Conservation (phyloP, 148 eudicot genomes). For the Fagopyrum esculentum region DNA sequence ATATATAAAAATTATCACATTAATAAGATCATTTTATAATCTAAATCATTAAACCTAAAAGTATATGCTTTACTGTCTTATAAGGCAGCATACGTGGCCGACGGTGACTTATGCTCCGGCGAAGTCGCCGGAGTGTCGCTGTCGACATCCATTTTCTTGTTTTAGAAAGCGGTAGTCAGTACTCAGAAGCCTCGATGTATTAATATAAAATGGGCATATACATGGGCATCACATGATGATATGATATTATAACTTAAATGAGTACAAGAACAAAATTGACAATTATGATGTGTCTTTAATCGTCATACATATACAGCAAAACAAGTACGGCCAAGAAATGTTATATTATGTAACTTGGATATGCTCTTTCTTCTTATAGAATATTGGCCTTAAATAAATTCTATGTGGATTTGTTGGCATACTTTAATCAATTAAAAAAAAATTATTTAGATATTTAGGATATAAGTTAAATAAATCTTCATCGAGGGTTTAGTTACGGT, state of each 20-base stretch:
- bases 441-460: too few relatives aligned
- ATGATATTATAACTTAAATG: neutral
- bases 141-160: neutral
- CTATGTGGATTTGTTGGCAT: neutral
- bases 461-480: too few relatives aligned
- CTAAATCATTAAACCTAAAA: too few relatives aligned
- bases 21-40: too few relatives aligned
- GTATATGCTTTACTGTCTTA: neutral
- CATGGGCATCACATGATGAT: neutral
- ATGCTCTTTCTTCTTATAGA: constrained; percentile 5
- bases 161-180: too few relatives aligned
- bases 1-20: too few relatives aligned
- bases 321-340: neutral
- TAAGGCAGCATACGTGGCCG: neutral
- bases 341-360: neutral
- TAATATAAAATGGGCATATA: neutral
- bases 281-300: neutral
- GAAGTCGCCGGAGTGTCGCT: neutral
- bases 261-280: neutral
- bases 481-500: too few relatives aligned
- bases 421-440: too few relatives aligned
- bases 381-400: neutral
- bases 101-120: neutral
- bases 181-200: too few relatives aligned
- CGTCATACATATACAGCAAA: neutral